phyloP scores from a whole-genome alignment of 1,139 yeast species.

The Hemisphaericaspora lyxosophila region DNA sequence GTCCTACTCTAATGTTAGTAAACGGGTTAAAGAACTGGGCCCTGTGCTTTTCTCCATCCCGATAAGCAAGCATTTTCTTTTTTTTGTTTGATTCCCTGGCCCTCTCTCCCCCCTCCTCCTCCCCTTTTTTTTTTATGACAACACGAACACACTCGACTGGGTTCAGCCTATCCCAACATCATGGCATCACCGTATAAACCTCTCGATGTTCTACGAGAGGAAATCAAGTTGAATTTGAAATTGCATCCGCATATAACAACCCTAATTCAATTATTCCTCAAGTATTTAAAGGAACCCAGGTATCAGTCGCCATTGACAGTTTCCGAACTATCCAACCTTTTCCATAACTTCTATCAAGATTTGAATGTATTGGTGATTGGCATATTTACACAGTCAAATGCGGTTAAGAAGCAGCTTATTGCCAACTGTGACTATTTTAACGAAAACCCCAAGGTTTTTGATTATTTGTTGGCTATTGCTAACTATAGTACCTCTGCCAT shows the following conservation, averaged over 20 bases:
- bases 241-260: constrained; percentile 14
- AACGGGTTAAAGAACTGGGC: too few relatives aligned
- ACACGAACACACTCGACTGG: too few relatives aligned
- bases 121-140: neutral
- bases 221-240: constrained; percentile 10
- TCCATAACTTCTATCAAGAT: constrained; percentile 38
- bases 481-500: constrained; percentile 42
- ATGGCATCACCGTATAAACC: constrained; percentile 11
- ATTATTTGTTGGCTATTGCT: constrained; percentile 46
- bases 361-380: constrained; percentile 35
- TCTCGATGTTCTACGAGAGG: constrained; percentile 13
- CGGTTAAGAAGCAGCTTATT: constrained; percentile 40
- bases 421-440: constrained; percentile 30
- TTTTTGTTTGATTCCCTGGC: neutral
- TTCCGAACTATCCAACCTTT: constrained; percentile 33
- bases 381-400: constrained; percentile 40
- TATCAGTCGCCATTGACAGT: constrained; percentile 43
- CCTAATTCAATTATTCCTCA: constrained; percentile 25
- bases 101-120: too few relatives aligned
- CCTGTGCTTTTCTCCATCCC: neutral
- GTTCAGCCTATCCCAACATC: neutral
- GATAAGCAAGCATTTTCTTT: neutral
- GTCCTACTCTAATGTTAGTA: too few relatives aligned
- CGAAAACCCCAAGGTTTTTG: constrained; percentile 33
- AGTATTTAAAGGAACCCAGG: constrained; percentile 45